These are phyloP conservation scores for Talaromyces trachyspermus DNA, from an alignment of 495 filamentous ascomycete genomes.

Conservation along the genomic window DNA sequence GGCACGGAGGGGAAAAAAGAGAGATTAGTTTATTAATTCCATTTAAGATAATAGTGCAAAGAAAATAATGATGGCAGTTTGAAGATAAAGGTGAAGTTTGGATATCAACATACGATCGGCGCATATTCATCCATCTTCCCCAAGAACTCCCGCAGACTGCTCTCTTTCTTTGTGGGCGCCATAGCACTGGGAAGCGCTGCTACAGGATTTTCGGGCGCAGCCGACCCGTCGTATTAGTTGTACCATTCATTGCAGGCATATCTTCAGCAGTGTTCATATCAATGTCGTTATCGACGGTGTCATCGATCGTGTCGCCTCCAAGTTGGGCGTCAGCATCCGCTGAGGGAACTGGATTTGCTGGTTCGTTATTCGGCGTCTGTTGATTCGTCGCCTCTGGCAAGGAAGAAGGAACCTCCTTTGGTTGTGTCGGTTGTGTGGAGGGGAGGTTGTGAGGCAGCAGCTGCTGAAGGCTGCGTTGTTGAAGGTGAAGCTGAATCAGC, in stretches of 20 bases:
- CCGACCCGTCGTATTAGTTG: constrained; percentile 11
- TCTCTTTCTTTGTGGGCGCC: constrained; percentile 78
- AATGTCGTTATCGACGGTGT: constrained; percentile 1
- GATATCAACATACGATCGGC: constrained; percentile 67
- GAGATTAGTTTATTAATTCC: too few species aligned
- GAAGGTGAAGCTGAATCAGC: neutral
- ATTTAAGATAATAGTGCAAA: too few species aligned
- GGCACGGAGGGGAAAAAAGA: neutral
- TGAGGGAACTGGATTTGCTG: neutral
- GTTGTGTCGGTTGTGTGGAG: neutral
- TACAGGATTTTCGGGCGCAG: constrained; percentile 16
- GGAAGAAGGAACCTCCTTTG: neutral
- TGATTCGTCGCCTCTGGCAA: neutral
- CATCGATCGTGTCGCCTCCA: neutral
- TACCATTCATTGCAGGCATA: constrained; percentile 10
- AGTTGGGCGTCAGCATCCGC: neutral
- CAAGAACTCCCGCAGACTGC: constrained; percentile 81
- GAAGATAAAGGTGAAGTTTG: neutral
- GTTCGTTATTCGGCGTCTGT: neutral
- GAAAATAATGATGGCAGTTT: too few species aligned
- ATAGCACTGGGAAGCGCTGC: constrained; percentile 23
- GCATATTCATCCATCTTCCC: constrained; percentile 98
- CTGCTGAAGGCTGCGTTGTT: neutral
- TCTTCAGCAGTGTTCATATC: constrained; percentile 3
- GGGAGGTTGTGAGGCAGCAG: neutral